Conservation (phyloP, 2,329 filamentous ascomycete species). For the Laburnicola sp. region DNA sequence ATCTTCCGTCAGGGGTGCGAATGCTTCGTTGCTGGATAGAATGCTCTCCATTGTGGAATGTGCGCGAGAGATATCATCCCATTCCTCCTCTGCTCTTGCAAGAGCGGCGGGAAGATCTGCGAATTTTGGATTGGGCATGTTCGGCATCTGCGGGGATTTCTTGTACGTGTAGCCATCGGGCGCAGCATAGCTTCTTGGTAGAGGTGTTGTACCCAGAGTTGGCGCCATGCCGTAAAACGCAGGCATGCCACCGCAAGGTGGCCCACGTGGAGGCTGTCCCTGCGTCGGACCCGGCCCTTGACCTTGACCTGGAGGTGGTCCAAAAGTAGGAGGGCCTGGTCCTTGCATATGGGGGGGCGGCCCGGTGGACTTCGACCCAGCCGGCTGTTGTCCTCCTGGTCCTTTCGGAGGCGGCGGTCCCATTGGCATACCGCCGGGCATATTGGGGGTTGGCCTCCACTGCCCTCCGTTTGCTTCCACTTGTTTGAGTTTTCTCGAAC, state of each 20-base stretch:
- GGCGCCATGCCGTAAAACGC: conserved; percentile 58
- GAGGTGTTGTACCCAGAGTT: conserved; percentile 44
- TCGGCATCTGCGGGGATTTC: conserved; percentile 20
- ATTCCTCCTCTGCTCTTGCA: conserved; percentile 73
- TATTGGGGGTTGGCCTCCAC: conserved; percentile 58
- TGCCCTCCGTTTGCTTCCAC: conserved; percentile 62
- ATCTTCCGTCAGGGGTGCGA: conserved; percentile 73
- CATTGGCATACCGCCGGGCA: conserved; percentile 46
- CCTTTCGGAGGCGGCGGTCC: conserved; percentile 39
- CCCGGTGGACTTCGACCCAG: conserved; percentile 24
- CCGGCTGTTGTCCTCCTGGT: conserved; percentile 20
- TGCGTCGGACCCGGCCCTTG: conserved; percentile 7
- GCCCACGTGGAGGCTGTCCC: conserved; percentile 15
- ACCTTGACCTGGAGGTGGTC: conserved; percentile 15
- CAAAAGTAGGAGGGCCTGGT: conserved; percentile 18
- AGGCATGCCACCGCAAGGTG: conserved; percentile 40
- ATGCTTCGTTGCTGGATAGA: conserved; percentile 69
- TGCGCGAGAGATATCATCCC: conserved; percentile 72
- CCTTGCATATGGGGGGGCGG: conserved; percentile 34
- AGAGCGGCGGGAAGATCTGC: conserved; percentile 66
- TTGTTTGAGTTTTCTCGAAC: conserved; percentile 73
- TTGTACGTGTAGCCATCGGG: conserved; percentile 21
- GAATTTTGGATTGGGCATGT: conserved; percentile 21
- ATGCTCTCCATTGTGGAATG: conserved; percentile 66
- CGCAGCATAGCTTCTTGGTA: conserved; percentile 49